Conservation (phyloP, 345 rosid species). For the Aurinia saxatilis region DNA sequence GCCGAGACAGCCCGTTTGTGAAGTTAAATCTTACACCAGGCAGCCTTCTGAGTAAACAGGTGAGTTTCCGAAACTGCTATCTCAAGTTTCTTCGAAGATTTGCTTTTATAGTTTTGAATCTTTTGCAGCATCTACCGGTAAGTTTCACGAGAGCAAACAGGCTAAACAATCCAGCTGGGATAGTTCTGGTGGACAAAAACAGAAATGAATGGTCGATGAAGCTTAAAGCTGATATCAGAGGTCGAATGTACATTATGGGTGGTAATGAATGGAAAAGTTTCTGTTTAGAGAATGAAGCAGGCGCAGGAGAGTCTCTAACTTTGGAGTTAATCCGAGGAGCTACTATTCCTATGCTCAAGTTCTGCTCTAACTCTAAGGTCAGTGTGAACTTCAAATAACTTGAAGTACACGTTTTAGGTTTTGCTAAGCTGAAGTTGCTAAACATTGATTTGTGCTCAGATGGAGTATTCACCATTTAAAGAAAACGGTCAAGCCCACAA, state of each 20-base stretch:
- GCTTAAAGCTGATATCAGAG: not conserved
- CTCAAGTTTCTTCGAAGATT: not conserved
- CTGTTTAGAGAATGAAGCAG: not conserved
- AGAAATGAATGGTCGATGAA: constrained; percentile 7
- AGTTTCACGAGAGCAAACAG: constrained; percentile 1
- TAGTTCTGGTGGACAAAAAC: constrained; percentile 11
- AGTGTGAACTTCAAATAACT: not conserved
- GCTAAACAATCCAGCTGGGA: not conserved
- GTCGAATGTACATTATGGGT: not conserved
- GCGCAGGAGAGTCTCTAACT: not conserved
- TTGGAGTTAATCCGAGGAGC: constrained; percentile 7
- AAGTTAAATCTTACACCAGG: not conserved
- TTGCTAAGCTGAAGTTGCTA: not conserved
- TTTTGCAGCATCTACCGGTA: constrained; percentile 14
- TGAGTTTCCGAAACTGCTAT: not conserved
- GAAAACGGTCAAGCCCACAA: not conserved
- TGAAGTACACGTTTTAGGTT: not conserved
- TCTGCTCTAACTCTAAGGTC: constrained; percentile 17
- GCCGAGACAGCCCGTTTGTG: not conserved
- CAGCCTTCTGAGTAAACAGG: constrained; percentile 10
- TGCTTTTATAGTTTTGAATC: not conserved
- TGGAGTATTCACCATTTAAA: not conserved
- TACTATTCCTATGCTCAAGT: not conserved
- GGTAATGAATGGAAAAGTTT: constrained; percentile 1
- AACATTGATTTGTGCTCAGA: not conserved